phyloP scores from a whole-genome alignment of 805 yeast genomes.

The Isabelozyma rhagii region DNA sequence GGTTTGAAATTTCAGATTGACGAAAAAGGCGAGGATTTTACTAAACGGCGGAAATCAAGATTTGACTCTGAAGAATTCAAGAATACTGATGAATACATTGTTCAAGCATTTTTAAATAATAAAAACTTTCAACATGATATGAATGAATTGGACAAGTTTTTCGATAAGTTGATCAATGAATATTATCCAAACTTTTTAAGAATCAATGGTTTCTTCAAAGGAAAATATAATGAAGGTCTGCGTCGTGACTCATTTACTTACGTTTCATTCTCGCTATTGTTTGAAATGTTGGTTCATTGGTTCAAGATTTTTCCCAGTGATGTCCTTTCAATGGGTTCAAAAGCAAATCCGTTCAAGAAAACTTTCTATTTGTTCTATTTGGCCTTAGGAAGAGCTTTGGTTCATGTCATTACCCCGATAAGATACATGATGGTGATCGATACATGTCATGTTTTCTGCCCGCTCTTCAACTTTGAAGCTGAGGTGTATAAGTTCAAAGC shows the following conservation, averaged over 20 bases:
- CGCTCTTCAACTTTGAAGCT: slow-evolving; percentile 27
- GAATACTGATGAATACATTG: neutral
- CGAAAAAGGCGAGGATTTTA: neutral
- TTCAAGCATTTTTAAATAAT: neutral
- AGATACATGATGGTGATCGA: slow-evolving; percentile 33
- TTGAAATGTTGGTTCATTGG: slow-evolving; percentile 34
- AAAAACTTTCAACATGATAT: neutral
- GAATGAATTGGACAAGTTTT: slow-evolving; percentile 27
- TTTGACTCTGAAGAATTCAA: neutral
- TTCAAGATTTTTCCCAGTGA: slow-evolving; percentile 32
- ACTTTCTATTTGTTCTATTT: slow-evolving; percentile 31
- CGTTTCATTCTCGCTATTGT: slow-evolving; percentile 27
- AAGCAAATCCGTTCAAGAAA: slow-evolving; percentile 25
- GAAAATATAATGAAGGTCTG: slow-evolving; percentile 1
- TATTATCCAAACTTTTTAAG: slow-evolving; percentile 23
- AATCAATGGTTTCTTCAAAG: slow-evolving; percentile 23
- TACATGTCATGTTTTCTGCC: slow-evolving; percentile 27
- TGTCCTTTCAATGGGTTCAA: slow-evolving; percentile 23
- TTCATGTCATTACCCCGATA: slow-evolving; percentile 31
- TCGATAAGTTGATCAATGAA: slow-evolving; percentile 20
- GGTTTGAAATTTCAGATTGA: neutral
- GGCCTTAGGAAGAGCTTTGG: slow-evolving; percentile 32
- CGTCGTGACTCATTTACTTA: slow-evolving; percentile 5
- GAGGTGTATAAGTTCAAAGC: slow-evolving; percentile 12
- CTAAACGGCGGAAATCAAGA: neutral